Base-by-base conservation (phyloP, 805 yeast species). In the Suhomyces pyralidae region DNA sequence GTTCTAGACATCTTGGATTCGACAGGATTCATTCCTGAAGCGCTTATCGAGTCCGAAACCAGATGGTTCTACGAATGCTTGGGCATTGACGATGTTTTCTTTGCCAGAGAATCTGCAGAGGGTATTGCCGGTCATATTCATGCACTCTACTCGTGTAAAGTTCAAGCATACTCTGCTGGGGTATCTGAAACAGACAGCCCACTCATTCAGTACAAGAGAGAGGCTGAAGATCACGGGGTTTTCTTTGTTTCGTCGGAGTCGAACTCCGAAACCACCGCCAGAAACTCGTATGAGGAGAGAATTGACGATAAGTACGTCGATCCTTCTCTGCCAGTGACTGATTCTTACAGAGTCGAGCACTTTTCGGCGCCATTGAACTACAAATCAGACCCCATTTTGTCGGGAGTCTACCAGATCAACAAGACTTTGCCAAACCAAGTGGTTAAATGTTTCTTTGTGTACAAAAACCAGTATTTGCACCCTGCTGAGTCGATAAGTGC, bases 21-120 rank as follows among this genome's bases (percentile, higher is more conserved):
- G 50, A 83, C 86, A 32, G 98, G 97, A 0, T 89, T 93, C 65
- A 88, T 93, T 55, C 99, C 98, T 8, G 96, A 88, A 61, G 72
- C 81, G 52, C 77, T 90, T 61, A 88, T 93, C 58, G 97, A 91
- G 70, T 77, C 81, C 51, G 98, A 93, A 71, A 85, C 93, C 7
- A 81, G 78, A 46, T 91, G 97, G 96, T 92, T 93, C 68, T 94
- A 94, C 74, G 83, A 87, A 53, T 72, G 81, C 40, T 78, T 93
- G 58, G 97, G 97, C 25, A 90, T 93, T 54, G 97, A 92, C 65
- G 97, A 91, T 65, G 86, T 90, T 28, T 93, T 88, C 70, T 92
- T 93, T 67, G 94, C 94, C 43, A 83, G 87, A 57, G 97, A 93
- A 65, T 76, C 88, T 5, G 87, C 92, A 12, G 83, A 80, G 50